Evolutionary conservation across 2,329 filamentous ascomycete species (phyloP), one percentile per base, ranked within the genome.

Genomic region (Allantophomopsis cytisporea): DNA sequence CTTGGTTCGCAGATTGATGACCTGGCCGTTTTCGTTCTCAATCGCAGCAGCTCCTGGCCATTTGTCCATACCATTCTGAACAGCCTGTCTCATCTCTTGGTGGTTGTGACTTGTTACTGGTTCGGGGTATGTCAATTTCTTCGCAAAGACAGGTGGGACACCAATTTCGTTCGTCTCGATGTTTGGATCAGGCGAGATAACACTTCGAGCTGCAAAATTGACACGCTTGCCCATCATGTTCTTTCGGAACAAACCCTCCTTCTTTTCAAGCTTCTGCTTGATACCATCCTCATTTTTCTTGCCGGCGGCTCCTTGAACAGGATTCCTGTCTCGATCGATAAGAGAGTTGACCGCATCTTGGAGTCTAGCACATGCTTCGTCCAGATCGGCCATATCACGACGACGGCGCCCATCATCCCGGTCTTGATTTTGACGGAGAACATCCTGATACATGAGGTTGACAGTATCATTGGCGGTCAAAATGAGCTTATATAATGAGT

Each of bases 201-300:
- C 91, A 71, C 84, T 94, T 58, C 91, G 82, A 31, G 91, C 91
- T 37, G 91, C 91, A 58, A 91, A 96, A 60, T 98, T 96, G 63
- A 98, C 91, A 67, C 91, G 87, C 69, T 98, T 98, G 44, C 91
- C 91, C 91, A 98, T 98, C 91, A 98, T 96, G 62, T 98, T 95
- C 68, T 94, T 96, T 52, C 91, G 74, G 68, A 98, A 98, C 21
- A 98, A 70, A 47, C 91, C 91, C 56, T 98, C 93, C 63, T 98
- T 98, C 69, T 98, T 98, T 63, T 98, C 91, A 20, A 98, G 71
- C 55, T 88, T 83, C 57, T 98, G 91, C 63, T 98, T 98, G 63
- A 98, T 94, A 50, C 93, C 91, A 46, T 94, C 88, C 45, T 93
- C 84, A 39, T 85, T 82, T 41, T 79, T 72, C 52, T 81, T 80